A percentile compares a stretch with the other conserved stretches of the same genome.
phyloP scores from a whole-genome alignment of 2,329 filamentous ascomycete genomes.

The Xylariales sp. region DNA sequence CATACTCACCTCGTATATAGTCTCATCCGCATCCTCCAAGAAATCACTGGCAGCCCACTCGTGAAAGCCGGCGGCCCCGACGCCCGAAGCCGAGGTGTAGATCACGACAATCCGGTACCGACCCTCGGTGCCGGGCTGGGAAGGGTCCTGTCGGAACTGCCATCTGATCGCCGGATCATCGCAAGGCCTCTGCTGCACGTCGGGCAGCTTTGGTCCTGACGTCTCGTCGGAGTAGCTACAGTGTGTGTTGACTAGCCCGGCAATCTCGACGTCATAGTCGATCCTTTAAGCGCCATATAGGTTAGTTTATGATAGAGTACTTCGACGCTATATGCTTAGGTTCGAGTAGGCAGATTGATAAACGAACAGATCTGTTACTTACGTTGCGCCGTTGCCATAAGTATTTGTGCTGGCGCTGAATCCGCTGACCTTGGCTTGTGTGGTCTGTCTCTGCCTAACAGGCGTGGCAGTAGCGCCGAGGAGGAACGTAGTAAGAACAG shows the following conservation, averaged over 20 bases:
- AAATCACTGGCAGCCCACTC: slow-evolving; percentile 45
- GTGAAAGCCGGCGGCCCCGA: slow-evolving; percentile 39
- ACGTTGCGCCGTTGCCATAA: slow-evolving; percentile 41
- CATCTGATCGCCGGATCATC: slow-evolving; percentile 42
- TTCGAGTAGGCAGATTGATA: not conserved
- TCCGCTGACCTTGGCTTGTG: slow-evolving; percentile 36
- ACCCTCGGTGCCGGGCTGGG: slow-evolving; percentile 40
- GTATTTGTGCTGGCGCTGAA: slow-evolving; percentile 41
- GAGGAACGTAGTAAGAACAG: slow-evolving; percentile 40
- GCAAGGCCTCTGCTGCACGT: slow-evolving; percentile 38
- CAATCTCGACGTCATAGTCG: slow-evolving; percentile 39
- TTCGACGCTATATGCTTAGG: not conserved
- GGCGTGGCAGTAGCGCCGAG: slow-evolving; percentile 41
- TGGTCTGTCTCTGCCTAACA: slow-evolving; percentile 32
- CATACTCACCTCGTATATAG: slow-evolving; percentile 36
- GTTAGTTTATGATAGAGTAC: not conserved
- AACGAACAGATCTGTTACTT: slow-evolving; percentile 24
- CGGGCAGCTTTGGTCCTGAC: slow-evolving; percentile 39
- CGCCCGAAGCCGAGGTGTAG: slow-evolving; percentile 35
- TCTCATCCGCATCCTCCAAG: slow-evolving; percentile 36
- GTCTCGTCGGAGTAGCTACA: slow-evolving; percentile 42
- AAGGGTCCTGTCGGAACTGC: slow-evolving; percentile 47
- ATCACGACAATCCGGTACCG: slow-evolving; percentile 44
- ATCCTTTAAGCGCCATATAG: slow-evolving; percentile 33
- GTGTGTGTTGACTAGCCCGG: slow-evolving; percentile 29